These are phyloP conservation scores for Iberis pinnata DNA, from an alignment of 345 rosid species.

Conservation along the genomic window DNA sequence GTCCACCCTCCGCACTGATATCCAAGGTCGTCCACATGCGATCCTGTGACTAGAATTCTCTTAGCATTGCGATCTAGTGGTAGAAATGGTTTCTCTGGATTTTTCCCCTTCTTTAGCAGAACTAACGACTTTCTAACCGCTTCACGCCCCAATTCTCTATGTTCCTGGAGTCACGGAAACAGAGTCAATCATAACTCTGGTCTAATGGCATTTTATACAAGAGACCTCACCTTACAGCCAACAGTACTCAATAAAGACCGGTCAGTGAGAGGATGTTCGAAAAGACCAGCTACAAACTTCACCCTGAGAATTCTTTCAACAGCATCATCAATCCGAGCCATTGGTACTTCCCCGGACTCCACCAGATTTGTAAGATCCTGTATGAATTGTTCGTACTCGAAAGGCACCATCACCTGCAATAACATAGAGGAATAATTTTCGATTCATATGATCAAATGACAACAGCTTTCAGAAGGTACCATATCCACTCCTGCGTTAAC, in stretches of 20 bases:
- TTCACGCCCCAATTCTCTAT: slow-evolving; percentile 66
- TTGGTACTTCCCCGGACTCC: slow-evolving; percentile 62
- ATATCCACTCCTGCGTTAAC: slow-evolving; percentile 88
- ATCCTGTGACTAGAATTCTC: slow-evolving; percentile 66
- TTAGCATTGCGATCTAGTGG: slow-evolving; percentile 59
- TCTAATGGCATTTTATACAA: neutral
- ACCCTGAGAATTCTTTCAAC: slow-evolving; percentile 86
- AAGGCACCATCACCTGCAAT: slow-evolving; percentile 58
- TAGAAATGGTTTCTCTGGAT: slow-evolving; percentile 42
- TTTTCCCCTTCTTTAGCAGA: slow-evolving; percentile 74
- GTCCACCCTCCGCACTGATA: slow-evolving; percentile 97
- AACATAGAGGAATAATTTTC: slow-evolving; percentile 21
- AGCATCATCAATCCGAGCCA: slow-evolving; percentile 71
- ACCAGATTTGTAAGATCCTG: slow-evolving; percentile 48
- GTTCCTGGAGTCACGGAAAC: slow-evolving; percentile 41
- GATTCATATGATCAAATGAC: slow-evolving; percentile 12
- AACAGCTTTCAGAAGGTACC: slow-evolving; percentile 34
- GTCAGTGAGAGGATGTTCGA: slow-evolving; percentile 66
- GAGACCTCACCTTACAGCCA: slow-evolving; percentile 64
- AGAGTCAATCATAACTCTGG: neutral
- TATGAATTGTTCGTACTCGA: slow-evolving; percentile 39
- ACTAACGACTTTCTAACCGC: slow-evolving; percentile 87
- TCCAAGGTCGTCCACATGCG: slow-evolving; percentile 85
- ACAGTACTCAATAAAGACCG: slow-evolving; percentile 52
- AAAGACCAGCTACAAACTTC: slow-evolving; percentile 74